Conservation (phyloP, 2,329 filamentous ascomycete genomes). For the Epichloe elymi region DNA sequence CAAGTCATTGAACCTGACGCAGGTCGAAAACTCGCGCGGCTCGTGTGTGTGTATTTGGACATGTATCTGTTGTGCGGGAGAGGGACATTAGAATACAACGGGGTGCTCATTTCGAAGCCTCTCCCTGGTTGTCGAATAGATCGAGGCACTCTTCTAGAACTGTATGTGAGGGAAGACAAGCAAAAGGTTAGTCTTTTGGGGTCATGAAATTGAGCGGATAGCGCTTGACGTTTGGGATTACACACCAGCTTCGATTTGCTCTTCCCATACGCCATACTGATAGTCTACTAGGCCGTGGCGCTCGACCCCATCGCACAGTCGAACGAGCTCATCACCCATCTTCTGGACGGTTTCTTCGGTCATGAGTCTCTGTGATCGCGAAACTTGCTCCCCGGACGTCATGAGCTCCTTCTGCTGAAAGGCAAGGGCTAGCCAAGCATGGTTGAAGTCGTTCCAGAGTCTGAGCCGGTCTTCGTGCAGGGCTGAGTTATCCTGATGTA, state of each 20-base stretch:
- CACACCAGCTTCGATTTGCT: slow-evolving; percentile 75
- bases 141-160: slow-evolving; percentile 6
- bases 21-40: background rate
- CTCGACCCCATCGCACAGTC: slow-evolving; percentile 76
- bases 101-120: background rate
- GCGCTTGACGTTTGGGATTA: background rate
- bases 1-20: background rate
- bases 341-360: slow-evolving; percentile 56
- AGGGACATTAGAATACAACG: background rate
- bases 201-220: too few species aligned
- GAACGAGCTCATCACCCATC: slow-evolving; percentile 71
- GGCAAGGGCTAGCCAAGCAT: slow-evolving; percentile 73
- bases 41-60: too few species aligned
- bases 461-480: slow-evolving; percentile 65
- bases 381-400: slow-evolving; percentile 41
- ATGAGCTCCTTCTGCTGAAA: slow-evolving; percentile 74
- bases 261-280: slow-evolving; percentile 92
- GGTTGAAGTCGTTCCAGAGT: slow-evolving; percentile 90
- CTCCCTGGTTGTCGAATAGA: background rate
- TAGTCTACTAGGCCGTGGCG: slow-evolving; percentile 93
- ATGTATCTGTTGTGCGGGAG: too few species aligned
- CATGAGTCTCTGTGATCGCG: slow-evolving; percentile 50
- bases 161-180: background rate
- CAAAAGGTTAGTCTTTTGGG: background rate
- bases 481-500: slow-evolving; percentile 69